Base-by-base conservation (phyloP, 2,329 filamentous ascomycete genomes). In the Canariomyces notabilis region DNA sequence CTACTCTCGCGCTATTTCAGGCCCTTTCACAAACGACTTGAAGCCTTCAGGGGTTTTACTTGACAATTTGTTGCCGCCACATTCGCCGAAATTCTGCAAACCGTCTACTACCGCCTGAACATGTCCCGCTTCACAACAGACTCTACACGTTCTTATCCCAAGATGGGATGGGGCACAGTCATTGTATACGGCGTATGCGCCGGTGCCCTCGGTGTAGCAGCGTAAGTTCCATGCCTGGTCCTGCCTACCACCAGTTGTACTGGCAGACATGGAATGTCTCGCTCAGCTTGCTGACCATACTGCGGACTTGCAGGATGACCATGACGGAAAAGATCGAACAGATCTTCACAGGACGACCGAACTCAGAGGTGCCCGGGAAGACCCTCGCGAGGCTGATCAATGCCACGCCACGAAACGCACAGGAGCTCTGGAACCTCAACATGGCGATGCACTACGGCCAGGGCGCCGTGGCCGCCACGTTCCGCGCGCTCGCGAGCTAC, bases 381-480 rank as follows among this genome's bases (percentile, higher is more conserved):
- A 57, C 53, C 0, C 50, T 57, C 1, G 52, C 46, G 14, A 32
- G 49, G 7, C 41, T 57, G 7, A 32, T 56, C 20, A 46, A 49
- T 6, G 46, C 48, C 3, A 31, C 33, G 2, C 43, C 51, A 7
- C 15, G 19, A 14, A 41, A 38, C 8, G 38, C 35, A 15, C 34
- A 37, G 19, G 46, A 57, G 12, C 46, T 56, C 3, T 56, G 41
- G 37, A 39, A 45, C 12, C 37, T 51, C 8, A 57, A 57, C 34
- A 55, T 52, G 51, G 53, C 48, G 1, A 57, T 57, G 55, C 55
- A 57, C 38, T 57, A 56, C 33, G 54, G 54, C 2, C 53, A 57
- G 20, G 55, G 55, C 1, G 52, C 54, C 1, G 46, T 39, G 2
- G 52, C 52, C 2, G 53, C 52, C 11, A 42, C 55, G 3, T 34